Base-by-base conservation (phyloP, 805 yeast species). In the Scheffersomyces amazonensis region DNA sequence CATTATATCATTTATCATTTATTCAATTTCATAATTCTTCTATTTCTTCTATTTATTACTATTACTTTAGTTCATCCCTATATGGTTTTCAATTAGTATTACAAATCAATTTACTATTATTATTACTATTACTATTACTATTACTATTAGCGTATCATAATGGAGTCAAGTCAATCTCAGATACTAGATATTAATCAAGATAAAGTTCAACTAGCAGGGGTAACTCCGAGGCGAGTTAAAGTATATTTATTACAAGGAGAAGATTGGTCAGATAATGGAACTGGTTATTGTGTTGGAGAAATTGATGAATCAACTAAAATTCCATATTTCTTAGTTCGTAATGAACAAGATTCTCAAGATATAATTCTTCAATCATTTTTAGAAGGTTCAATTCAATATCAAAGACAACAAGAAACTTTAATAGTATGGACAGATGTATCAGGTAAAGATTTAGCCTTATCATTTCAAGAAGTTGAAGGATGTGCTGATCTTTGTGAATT, bases 381-480 rank as follows among this genome's bases (percentile, higher is more conserved):
- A n/a, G 81, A 77, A 50, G 95, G 95, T 0, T 62, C 76, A 20
- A 82, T 81, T 3, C 95, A 86, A 49, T 91, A 86, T 56, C 97
- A 91, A 56, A 76, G 95, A 53, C 98, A 93, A 54, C 96, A 89
- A 54, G 97, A 89, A 41, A 89, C 97, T 0, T 67, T 91, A 34
- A 87, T 91, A 8, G 96, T 91, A 16, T 91, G 98, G 98, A 85
- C 95, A 8, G 96, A 87, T 53, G 71, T 75, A 15, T 80, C 83
- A 6, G 74, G 73, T 4, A 74, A 73, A 37, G 95, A 88, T 58
- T 78, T 87, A 46, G 98, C 98, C 1, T 69, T 91, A 17, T 84
- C 95, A 32, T 91, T 91, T 59, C 96, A 91, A 59, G 97, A 89
- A 52, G 80, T 87, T 24, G 84, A 83, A 32, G 98, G 97, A 0